Conservation (phyloP, 2,329 filamentous ascomycete genomes). For the Cordyceps fumosorosea region DNA sequence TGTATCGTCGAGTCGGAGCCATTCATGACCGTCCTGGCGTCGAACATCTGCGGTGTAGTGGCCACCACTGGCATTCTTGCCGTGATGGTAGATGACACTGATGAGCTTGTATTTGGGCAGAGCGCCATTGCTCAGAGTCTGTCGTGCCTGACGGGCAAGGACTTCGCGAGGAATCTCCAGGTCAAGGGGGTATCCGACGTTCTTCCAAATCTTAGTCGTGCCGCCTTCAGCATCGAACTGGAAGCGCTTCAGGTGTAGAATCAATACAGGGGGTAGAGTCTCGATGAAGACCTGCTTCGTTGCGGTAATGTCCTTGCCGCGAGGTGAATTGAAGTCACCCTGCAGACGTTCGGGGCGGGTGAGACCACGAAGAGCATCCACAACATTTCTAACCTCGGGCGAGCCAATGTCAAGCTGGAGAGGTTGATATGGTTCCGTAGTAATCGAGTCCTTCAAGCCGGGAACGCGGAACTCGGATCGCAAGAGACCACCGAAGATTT, state of each 20-base stretch:
- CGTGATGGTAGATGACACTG: conserved; percentile 93
- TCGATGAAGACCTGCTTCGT: conserved; percentile 97
- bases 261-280: conserved; percentile 80
- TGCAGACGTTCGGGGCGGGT: conserved; percentile 80
- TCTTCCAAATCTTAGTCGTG: conserved; percentile 98
- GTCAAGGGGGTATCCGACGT: conserved; percentile 89
- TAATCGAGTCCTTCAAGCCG: conserved; percentile 84
- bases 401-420: conserved; percentile 91
- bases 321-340: conserved; percentile 74
- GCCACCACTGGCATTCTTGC: conserved; percentile 90
- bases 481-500: conserved; percentile 88
- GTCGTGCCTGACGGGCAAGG: conserved; percentile 66
- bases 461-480: conserved; percentile 84
- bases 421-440: conserved; percentile 87
- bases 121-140: conserved; percentile 57
- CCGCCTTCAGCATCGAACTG: conserved; percentile 85
- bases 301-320: conserved; percentile 68
- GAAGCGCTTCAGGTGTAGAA: conserved; percentile 94
- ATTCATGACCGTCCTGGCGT: conserved; percentile 88
- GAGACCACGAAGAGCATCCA: conserved; percentile 80
- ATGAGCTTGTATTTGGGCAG: conserved; percentile 80
- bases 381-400: conserved; percentile 78
- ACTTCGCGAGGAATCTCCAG: conserved; percentile 89
- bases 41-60: conserved; percentile 98
- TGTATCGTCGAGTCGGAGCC: conserved; percentile 95